These are phyloP conservation scores for Penicillium olsonii DNA, from an alignment of 2,329 filamentous ascomycete genomes.

Conservation along the genomic window DNA sequence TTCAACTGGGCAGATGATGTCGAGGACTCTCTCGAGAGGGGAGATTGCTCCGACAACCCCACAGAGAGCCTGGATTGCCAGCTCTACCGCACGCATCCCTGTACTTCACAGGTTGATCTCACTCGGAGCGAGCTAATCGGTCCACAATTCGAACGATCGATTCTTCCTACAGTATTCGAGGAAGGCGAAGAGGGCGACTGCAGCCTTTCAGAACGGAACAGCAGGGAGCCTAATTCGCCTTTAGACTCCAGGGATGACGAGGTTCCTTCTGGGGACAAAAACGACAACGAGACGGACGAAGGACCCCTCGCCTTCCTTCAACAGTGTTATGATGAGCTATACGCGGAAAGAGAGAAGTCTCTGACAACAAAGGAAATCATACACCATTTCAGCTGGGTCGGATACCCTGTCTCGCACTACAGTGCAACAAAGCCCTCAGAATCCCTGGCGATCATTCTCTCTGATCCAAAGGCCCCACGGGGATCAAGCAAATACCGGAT, in stretches of 20 bases:
- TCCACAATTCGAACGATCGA: background rate
- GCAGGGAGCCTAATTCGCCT: background rate
- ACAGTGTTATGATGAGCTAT: background rate
- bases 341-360: background rate
- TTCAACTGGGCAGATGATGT: slow-evolving; percentile 16
- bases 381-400: slow-evolving; percentile 32
- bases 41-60: too few species aligned
- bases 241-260: background rate
- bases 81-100: background rate
- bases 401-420: slow-evolving; percentile 6
- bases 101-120: background rate
- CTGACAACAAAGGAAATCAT: background rate
- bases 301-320: background rate
- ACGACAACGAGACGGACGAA: background rate
- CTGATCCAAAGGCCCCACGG: slow-evolving; percentile 12
- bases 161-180: background rate
- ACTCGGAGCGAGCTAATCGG: background rate
- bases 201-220: background rate
- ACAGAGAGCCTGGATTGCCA: too few species aligned
- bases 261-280: background rate
- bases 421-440: slow-evolving; percentile 23
- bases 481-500: slow-evolving; percentile 10
- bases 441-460: slow-evolving; percentile 24
- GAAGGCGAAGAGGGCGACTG: background rate
- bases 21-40: background rate